Base-by-base conservation (phyloP, 2,329 filamentous ascomycete genomes). In the Seiridium cupressi region DNA sequence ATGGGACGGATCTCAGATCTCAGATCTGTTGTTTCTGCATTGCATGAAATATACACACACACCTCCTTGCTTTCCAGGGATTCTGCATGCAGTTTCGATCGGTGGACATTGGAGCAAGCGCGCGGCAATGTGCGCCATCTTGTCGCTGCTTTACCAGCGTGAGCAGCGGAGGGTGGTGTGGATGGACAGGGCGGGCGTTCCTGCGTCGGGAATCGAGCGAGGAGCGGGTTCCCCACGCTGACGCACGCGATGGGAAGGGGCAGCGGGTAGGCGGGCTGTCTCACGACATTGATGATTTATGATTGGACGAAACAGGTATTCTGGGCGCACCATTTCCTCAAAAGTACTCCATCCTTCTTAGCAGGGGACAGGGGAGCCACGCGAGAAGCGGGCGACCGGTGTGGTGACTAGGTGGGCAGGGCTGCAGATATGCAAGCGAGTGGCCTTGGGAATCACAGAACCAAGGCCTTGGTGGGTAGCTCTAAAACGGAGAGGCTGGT, bases 221-320 rank as follows among this genome's bases (percentile, higher is more conserved):
- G 31, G 31, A 46, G 48, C 48, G 36, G 34, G 32, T 66, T 67
- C 64, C 65, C 65, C 58, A 66, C 62, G 64, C 64, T 69, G 66
- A 68, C 67, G 66, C 65, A 67, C 65, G 64, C 63, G 65, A 53
- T 53, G 47, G 61, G 47, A 64, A 42, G 31, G 51, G 46, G 51
- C 55, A 46, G 40, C 34, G 56, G 11, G 60, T 35, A 46, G 35
- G 62, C 60, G 61, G 72, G 70, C 66, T 74, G 72, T 78, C 78
- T 77, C 73, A 81, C 73, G 76, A 77, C 70, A 66, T 76, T 36
- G 75, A 82, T 74, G 80, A 79, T 67, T 77, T 76, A 80, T 84
- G 81, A 85, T 84, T 85, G 82, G 82, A 76, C 66, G 69, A 70
- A 61, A 58, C 57, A 66, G 70, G 70, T 63, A 68, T 70, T 69